Evolutionary conservation across 179 eudicot species (phyloP).

Genomic region (Carnegiea gigantea): DNA sequence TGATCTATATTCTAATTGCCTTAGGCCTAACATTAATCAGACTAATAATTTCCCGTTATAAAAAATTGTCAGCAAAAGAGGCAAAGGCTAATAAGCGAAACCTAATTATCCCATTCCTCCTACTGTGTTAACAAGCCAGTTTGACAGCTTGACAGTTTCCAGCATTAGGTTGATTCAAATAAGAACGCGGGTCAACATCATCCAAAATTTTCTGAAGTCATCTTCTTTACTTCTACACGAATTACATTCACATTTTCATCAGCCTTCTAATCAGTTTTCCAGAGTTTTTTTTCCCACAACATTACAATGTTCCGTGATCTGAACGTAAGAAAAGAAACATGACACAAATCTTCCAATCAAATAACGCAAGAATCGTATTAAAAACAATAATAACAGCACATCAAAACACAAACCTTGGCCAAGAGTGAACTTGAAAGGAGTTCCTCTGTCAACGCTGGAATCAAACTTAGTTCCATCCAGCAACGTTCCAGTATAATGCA

Average conservation of each 20-base stretch:
- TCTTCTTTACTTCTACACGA: not conserved
- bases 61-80: not conserved
- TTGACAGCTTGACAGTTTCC: not conserved
- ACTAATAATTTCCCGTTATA: not conserved
- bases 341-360: not conserved
- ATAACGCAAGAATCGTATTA: not conserved
- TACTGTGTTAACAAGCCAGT: not conserved
- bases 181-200: not conserved
- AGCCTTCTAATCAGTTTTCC: not conserved
- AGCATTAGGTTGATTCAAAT: not conserved
- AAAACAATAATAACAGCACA: not conserved
- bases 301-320: not conserved
- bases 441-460: conserved; percentile 75
- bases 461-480: conserved; percentile 85
- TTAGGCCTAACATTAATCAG: not conserved
- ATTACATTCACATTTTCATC: not conserved
- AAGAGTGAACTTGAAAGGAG: conserved; percentile 77
- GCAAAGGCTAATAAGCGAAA: not conserved
- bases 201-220: not conserved
- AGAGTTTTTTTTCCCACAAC: not conserved
- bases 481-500: conserved; percentile 84
- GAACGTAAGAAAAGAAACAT: not conserved
- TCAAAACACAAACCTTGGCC: conserved; percentile 56
- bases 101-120: not conserved
- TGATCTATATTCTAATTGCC: not conserved